Evolutionary conservation across 495 filamentous ascomycete species (phyloP), one percentile per base, ranked within the genome.

Genomic region (Aspergillus bridgeri): DNA sequence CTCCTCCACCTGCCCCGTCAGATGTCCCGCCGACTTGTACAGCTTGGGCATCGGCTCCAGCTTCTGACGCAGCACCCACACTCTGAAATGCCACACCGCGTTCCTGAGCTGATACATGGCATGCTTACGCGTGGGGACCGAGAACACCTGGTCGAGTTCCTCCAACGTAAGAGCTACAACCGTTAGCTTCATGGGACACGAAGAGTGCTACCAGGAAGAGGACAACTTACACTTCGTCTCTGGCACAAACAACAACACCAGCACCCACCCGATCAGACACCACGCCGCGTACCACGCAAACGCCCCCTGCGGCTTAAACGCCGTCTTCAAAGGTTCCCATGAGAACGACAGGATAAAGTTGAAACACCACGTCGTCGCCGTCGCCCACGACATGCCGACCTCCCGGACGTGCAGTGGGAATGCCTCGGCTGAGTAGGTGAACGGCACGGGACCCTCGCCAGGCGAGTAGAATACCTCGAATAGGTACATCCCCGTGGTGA

Each of bases 341-440:
- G 84, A 85, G 19, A 87, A 73, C 17, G 78, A 80, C 0, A 87
- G 70, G 47, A 86, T 73, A 56, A 81, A 80, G 45, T 78, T 79
- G 55, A 79, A 79, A 50, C 72, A 75, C 78, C 78, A 80, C 1
- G 68, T 72, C n/a, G 76, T 83, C 7, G 73, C 77, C 8, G 77
- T 82, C 15, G 77, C 79, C 73, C 81, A 85, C 0, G 81, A 78
- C 87, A 90, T 90, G 11, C 86, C 88, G 24, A 89, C 74, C 58
- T 90, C 86, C 44, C 82, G 82, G 50, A 87, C 83, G 24, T 85
- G 73, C 29, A 83, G 57, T 2, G 81, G 82, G 63, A 84, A 86
- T 11, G 79, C 75, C 56, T 86, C 83, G 2, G 84, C 81, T 3
- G 78, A 81, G 62, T 86, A 87, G 0, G 77, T 74, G 56, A 82